phyloP scores from a whole-genome alignment of 2,329 filamentous ascomycete species.

The Stagonosporopsis tanaceti region DNA sequence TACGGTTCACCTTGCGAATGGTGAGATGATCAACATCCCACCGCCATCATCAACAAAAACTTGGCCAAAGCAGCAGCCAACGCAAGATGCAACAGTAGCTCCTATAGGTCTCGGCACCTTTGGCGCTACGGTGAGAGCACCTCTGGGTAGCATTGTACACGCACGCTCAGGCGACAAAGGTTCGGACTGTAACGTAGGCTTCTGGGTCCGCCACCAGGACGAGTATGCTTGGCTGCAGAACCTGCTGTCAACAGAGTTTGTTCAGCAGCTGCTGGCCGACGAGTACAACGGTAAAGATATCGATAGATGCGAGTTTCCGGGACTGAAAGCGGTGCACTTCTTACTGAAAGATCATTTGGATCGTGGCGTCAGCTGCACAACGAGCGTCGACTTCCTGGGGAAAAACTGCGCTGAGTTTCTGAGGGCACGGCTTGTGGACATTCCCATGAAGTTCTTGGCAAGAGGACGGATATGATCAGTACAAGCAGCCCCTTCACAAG shows the following conservation, averaged over 20 bases:
- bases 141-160: slow-evolving; percentile 55
- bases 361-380: slow-evolving; percentile 36
- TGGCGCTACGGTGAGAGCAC: slow-evolving; percentile 43
- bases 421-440: slow-evolving; percentile 30
- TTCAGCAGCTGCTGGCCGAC: slow-evolving; percentile 39
- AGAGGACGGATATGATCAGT: slow-evolving; percentile 28
- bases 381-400: slow-evolving; percentile 36
- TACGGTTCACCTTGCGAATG: slow-evolving; percentile 39
- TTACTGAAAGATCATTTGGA: slow-evolving; percentile 38
- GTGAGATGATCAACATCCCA: slow-evolving; percentile 40
- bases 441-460: slow-evolving; percentile 34
- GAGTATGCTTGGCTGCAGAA: slow-evolving; percentile 46
- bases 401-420: slow-evolving; percentile 42
- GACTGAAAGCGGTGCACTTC: slow-evolving; percentile 37
- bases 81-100: slow-evolving; percentile 23
- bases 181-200: slow-evolving; percentile 48
- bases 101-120: slow-evolving; percentile 23
- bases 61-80: slow-evolving; percentile 48
- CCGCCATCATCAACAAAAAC: slow-evolving; percentile 42
- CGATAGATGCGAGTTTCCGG: slow-evolving; percentile 34
- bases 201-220: slow-evolving; percentile 45
- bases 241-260: slow-evolving; percentile 36
- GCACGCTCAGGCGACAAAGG: slow-evolving; percentile 54
- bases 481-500: not conserved
- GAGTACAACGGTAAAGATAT: slow-evolving; percentile 37